Conservation (phyloP, 106 monocot species). For the Dendrobium nobile region DNA sequence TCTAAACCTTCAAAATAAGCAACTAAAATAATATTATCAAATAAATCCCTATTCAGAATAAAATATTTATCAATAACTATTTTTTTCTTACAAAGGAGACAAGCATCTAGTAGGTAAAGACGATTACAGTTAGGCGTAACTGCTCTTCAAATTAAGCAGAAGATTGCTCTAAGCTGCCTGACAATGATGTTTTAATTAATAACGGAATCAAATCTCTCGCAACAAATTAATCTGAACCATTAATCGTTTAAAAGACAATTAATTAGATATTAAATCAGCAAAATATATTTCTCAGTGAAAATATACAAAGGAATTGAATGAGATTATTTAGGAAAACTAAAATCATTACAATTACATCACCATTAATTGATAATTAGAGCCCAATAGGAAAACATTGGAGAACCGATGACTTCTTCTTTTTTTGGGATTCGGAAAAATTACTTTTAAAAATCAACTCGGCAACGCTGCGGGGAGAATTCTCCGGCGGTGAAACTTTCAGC, state of each 20-base stretch:
- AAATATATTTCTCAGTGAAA: neutral
- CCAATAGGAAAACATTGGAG: neutral
- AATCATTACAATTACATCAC: neutral
- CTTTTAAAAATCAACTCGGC: neutral
- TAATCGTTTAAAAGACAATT: too few species aligned
- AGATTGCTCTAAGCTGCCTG: neutral
- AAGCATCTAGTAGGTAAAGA: too few species aligned
- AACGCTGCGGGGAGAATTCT: neutral
- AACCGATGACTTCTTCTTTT: neutral
- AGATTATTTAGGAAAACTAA: neutral
- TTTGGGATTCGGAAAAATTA: neutral
- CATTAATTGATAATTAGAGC: neutral
- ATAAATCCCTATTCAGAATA: too few species aligned
- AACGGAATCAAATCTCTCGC: too few species aligned
- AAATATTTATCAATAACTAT: too few species aligned
- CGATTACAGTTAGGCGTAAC: neutral
- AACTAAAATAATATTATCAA: too few species aligned
- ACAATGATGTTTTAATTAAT: neutral
- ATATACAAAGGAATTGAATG: neutral
- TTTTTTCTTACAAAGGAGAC: too few species aligned
- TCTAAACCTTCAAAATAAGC: too few species aligned
- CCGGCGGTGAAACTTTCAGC: slow-evolving; percentile 10
- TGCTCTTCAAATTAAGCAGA: neutral
- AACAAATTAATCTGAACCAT: too few species aligned
- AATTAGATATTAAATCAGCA: neutral